phyloP scores from a whole-genome alignment of 2,329 filamentous ascomycete species.

The Cladophialophora chaetospira region DNA sequence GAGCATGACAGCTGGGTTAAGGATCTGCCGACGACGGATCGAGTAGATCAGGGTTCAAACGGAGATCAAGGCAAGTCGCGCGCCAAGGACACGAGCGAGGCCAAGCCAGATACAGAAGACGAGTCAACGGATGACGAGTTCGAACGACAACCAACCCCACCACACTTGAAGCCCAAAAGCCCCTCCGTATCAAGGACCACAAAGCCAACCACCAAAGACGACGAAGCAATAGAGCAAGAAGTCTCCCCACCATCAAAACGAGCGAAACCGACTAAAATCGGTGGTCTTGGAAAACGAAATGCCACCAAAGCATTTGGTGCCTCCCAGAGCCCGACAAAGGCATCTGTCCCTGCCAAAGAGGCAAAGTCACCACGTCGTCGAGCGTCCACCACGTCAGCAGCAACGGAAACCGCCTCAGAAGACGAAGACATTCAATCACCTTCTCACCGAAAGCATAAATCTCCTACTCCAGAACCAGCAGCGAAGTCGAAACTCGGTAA shows the following conservation, averaged over 20 bases:
- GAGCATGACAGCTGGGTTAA: constrained; percentile 26
- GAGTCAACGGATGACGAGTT: constrained; percentile 29
- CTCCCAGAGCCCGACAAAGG: neutral
- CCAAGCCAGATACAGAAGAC: neutral
- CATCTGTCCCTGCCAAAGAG: neutral
- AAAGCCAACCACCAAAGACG: neutral
- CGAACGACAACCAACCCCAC: constrained; percentile 31
- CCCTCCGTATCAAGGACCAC: neutral
- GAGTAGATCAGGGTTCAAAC: neutral
- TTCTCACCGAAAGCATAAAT: neutral
- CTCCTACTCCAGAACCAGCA: neutral
- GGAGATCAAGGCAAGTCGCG: neutral
- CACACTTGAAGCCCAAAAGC: constrained; percentile 8
- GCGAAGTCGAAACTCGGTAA: constrained; percentile 10
- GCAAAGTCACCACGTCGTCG: constrained; percentile 1
- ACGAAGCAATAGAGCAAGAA: constrained; percentile 15
- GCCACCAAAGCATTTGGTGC: constrained; percentile 22
- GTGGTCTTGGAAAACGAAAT: constrained; percentile 15
- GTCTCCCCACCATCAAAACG: constrained; percentile 5
- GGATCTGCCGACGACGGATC: constrained; percentile 12
- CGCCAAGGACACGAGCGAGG: neutral
- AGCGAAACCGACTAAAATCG: constrained; percentile 11
- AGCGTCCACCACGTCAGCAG: constrained; percentile 7
- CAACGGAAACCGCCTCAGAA: constrained; percentile 21
- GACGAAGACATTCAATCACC: constrained; percentile 16